These are phyloP conservation scores for Phylloporus rhodoxanthus DNA, from an alignment of 768 basidiomycete genomes.

Conservation along the genomic window DNA sequence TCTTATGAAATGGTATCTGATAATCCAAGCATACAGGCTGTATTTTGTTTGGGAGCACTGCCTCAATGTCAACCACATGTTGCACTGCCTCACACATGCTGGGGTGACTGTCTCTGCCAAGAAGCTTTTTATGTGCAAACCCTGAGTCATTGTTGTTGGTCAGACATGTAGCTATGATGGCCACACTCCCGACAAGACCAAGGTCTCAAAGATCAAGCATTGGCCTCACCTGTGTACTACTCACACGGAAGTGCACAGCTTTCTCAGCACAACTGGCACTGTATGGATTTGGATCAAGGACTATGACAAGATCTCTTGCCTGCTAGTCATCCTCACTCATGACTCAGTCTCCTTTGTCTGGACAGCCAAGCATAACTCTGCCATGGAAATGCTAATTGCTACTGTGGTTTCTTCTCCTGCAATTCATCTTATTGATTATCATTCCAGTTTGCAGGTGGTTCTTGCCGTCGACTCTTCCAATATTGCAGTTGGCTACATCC, in stretches of 20 bases:
- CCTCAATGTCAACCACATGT: slow-evolving; percentile 20
- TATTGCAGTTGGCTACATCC: slow-evolving; percentile 31
- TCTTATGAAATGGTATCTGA: slow-evolving; percentile 7
- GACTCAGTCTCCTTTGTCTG: slow-evolving; percentile 21
- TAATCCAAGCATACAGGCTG: slow-evolving; percentile 7
- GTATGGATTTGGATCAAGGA: slow-evolving; percentile 28
- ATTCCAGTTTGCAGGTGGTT: background rate
- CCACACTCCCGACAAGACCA: slow-evolving; percentile 24
- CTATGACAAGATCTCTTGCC: slow-evolving; percentile 21
- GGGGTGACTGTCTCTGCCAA: slow-evolving; percentile 36
- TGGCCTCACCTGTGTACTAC: slow-evolving; percentile 25
- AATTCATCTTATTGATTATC: slow-evolving; percentile 11
- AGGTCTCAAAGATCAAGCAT: slow-evolving; percentile 21
- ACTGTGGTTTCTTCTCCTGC: slow-evolving; percentile 5
- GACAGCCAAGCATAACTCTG: background rate
- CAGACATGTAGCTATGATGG: slow-evolving; percentile 36
- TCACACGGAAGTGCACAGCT: slow-evolving; percentile 18
- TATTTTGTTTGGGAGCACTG: slow-evolving; percentile 27
- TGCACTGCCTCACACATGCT: slow-evolving; percentile 23
- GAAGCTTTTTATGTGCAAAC: slow-evolving; percentile 30
- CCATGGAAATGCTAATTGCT: slow-evolving; percentile 17
- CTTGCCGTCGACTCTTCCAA: too few species aligned
- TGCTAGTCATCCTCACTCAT: slow-evolving; percentile 21
- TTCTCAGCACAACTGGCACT: slow-evolving; percentile 26
- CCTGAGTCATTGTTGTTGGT: slow-evolving; percentile 31